A percentile compares a stretch with the other conserved stretches of the same genome.
phyloP scores from a whole-genome alignment of 768 basidiomycete species.

The Suillus hirtellus region DNA sequence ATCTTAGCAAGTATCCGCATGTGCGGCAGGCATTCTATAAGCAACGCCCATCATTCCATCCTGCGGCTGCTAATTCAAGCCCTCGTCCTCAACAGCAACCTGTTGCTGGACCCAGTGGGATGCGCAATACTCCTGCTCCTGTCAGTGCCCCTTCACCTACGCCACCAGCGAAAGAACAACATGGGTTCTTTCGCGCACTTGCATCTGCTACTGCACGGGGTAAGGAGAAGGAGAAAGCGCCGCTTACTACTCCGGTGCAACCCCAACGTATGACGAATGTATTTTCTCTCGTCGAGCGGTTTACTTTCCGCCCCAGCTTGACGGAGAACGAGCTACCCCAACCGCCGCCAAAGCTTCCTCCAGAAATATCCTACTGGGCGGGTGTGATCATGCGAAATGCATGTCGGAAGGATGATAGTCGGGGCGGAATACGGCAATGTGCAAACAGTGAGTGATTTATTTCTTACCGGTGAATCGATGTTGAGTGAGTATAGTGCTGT shows the following conservation, averaged over 20 bases:
- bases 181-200: constrained; percentile 49
- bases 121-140: constrained; percentile 8
- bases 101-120: constrained; percentile 28
- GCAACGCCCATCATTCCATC: constrained; percentile 78
- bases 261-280: constrained; percentile 75
- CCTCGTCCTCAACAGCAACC: constrained; percentile 28
- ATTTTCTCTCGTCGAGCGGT: constrained; percentile 93
- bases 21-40: constrained; percentile 96
- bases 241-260: constrained; percentile 24
- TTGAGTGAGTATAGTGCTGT: constrained; percentile 62
- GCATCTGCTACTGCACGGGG: constrained; percentile 43
- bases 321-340: constrained; percentile 72
- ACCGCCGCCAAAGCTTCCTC: constrained; percentile 70
- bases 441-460: constrained; percentile 77
- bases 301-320: constrained; percentile 91
- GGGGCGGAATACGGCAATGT: constrained; percentile 94
- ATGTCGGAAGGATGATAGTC: constrained; percentile 92
- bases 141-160: constrained; percentile 9
- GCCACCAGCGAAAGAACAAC: constrained; percentile 33
- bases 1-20: constrained; percentile 97
- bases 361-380: constrained; percentile 98
- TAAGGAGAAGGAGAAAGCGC: constrained; percentile 47
- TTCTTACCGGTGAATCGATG: background rate
- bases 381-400: constrained; percentile 99
- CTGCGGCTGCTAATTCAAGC: constrained; percentile 54